phyloP scores from a whole-genome alignment of 176 grass and related monocot species.

The Canna indica region DNA sequence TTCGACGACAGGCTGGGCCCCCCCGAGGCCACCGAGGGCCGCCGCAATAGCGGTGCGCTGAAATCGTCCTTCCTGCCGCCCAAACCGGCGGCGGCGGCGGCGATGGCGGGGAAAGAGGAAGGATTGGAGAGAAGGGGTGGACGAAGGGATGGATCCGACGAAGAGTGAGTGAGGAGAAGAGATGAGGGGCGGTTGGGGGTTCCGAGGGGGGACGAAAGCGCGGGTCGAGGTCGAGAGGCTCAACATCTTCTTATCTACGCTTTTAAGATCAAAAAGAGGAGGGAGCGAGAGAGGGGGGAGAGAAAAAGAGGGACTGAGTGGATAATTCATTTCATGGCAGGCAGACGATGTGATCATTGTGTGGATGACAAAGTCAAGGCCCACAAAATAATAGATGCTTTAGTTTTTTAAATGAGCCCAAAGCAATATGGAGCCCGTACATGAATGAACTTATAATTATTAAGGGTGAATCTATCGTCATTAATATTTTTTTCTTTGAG shows the following conservation, averaged over 20 bases:
- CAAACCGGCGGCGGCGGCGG: conserved; percentile 5
- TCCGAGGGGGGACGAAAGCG: neutral
- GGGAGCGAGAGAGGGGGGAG: neutral
- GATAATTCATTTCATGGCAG: neutral
- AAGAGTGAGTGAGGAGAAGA: conserved; percentile 4
- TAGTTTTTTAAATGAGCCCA: no score
- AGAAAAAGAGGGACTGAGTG: conserved; percentile 18
- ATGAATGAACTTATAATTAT: no score
- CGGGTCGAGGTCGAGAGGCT: neutral
- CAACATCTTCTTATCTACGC: neutral
- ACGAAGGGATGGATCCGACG: conserved; percentile 12
- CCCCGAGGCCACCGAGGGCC: conserved; percentile 28
- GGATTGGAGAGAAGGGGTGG: neutral
- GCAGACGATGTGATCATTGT: neutral
- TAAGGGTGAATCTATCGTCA: no score
- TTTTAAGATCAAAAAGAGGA: conserved; percentile 25
- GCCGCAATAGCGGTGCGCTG: conserved; percentile 1
- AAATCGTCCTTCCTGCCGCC: neutral
- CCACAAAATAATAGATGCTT: neutral
- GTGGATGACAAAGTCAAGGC: neutral
- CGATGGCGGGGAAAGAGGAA: conserved; percentile 1
- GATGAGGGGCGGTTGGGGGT: conserved; percentile 13
- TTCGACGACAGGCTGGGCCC: conserved; percentile 48
- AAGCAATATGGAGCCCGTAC: no score
- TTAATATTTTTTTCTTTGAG: no score